Conservation (phyloP, 306 rosid genomes). For the Oxytropis ochrocephala region DNA sequence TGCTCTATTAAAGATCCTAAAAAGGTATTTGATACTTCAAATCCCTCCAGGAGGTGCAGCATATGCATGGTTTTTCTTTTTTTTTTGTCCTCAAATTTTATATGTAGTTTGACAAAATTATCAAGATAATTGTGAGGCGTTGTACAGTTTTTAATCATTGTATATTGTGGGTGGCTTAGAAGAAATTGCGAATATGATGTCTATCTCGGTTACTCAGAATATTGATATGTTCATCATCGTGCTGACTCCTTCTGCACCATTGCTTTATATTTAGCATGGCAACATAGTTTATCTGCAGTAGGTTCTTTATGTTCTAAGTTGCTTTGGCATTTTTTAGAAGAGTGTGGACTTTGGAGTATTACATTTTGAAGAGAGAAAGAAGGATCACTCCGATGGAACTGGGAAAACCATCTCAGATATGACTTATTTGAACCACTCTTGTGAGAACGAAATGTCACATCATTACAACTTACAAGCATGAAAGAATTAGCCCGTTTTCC, state of each 20-base stretch:
- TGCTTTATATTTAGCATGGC: background rate
- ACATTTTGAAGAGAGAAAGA: background rate
- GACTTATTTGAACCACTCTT: background rate
- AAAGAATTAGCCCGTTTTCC: slow-evolving; percentile 2
- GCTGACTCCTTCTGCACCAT: background rate
- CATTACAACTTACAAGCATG: background rate
- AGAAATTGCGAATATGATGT: background rate
- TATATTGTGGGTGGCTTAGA: background rate
- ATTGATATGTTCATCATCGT: background rate
- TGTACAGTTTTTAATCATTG: background rate
- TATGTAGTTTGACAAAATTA: background rate
- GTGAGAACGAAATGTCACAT: background rate
- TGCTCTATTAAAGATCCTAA: slow-evolving; percentile 88
- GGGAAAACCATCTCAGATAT: background rate
- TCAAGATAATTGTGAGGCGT: background rate
- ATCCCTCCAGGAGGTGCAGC: background rate
- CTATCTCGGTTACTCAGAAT: background rate
- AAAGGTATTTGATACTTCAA: slow-evolving; percentile 48
- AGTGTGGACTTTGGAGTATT: background rate
- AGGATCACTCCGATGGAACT: background rate
- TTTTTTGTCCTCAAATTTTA: background rate
- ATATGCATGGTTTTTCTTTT: background rate
- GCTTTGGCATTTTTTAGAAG: background rate
- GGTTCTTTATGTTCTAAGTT: background rate
- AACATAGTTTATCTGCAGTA: background rate